These are phyloP conservation scores for Suhomyces kilbournensis DNA, from an alignment of 805 yeast genomes.

Conservation along the genomic window DNA sequence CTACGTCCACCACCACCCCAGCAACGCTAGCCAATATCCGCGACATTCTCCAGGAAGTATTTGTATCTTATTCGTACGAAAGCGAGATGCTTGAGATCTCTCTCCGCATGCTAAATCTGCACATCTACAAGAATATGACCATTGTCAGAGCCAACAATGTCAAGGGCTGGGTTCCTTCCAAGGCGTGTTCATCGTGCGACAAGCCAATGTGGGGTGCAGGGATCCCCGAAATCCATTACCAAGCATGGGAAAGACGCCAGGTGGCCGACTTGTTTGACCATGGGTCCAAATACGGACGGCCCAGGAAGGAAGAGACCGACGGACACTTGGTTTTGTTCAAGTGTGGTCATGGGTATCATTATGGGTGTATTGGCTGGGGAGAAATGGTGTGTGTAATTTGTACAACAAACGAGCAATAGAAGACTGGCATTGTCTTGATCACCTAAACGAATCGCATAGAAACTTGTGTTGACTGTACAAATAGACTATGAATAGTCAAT, in stretches of 20 bases:
- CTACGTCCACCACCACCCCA: slow-evolving; percentile 15
- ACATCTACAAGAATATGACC: slow-evolving; percentile 48
- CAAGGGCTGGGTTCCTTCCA: slow-evolving; percentile 60
- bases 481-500: no score
- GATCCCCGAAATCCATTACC: slow-evolving; percentile 37
- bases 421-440: no score
- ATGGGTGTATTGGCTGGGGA: slow-evolving; percentile 43
- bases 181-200: slow-evolving; percentile 75
- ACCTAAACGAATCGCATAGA: no score
- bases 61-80: slow-evolving; percentile 63
- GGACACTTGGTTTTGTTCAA: slow-evolving; percentile 51
- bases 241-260: slow-evolving; percentile 55
- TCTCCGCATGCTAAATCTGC: slow-evolving; percentile 53
- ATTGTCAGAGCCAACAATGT: slow-evolving; percentile 39
- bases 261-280: slow-evolving; percentile 3
- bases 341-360: slow-evolving; percentile 67
- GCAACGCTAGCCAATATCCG: slow-evolving; percentile 61
- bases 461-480: no score
- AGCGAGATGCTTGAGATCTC: slow-evolving; percentile 51
- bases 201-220: slow-evolving; percentile 73
- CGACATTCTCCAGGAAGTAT: slow-evolving; percentile 58
- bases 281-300: slow-evolving; percentile 2
- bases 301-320: not conserved
- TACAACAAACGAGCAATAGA: no score
- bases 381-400: slow-evolving; percentile 22